A percentile compares a stretch with the other conserved stretches of the same genome.
These are phyloP conservation scores for Diaporthe helianthi DNA, from an alignment of 2,329 filamentous ascomycete species.

Conservation along the genomic window DNA sequence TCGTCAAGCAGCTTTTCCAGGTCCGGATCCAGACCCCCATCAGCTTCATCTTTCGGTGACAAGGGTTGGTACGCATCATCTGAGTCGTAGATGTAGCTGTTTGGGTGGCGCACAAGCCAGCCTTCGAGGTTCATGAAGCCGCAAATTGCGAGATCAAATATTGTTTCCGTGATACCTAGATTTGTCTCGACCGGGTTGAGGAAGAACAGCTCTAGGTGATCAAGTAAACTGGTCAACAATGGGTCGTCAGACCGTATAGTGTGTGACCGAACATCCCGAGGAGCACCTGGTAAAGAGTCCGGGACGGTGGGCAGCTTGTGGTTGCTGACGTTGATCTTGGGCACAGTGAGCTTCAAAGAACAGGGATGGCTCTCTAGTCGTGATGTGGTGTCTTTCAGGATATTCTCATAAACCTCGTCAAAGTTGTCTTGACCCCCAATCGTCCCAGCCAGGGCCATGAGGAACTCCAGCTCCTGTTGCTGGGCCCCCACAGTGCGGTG, in stretches of 20 bases:
- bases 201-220: constrained; percentile 81
- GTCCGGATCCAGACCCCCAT: constrained; percentile 41
- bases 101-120: constrained; percentile 83
- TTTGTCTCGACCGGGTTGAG: constrained; percentile 93
- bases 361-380: constrained; percentile 77
- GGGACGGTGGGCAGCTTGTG: constrained; percentile 62
- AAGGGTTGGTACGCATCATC: constrained; percentile 41
- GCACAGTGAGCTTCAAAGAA: constrained; percentile 71
- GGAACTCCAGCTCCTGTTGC: constrained; percentile 75
- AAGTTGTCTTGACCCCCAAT: constrained; percentile 74
- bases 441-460: constrained; percentile 72
- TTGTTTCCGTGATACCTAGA: constrained; percentile 81
- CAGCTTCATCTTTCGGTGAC: constrained; percentile 38
- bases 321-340: constrained; percentile 63
- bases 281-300: constrained; percentile 64
- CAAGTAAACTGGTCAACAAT: constrained; percentile 69
- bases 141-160: constrained; percentile 84
- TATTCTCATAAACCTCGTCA: constrained; percentile 74
- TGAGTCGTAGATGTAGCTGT: constrained; percentile 64
- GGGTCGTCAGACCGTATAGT: constrained; percentile 69
- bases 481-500: constrained; percentile 76
- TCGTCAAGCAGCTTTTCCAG: constrained; percentile 39
- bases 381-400: constrained; percentile 74
- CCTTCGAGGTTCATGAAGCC: constrained; percentile 85
- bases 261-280: constrained; percentile 66